Evolutionary conservation across 768 basidiomycete genomes (phyloP), one percentile per base, ranked within the genome.

Genomic region (Lactarius sanguifluus): DNA sequence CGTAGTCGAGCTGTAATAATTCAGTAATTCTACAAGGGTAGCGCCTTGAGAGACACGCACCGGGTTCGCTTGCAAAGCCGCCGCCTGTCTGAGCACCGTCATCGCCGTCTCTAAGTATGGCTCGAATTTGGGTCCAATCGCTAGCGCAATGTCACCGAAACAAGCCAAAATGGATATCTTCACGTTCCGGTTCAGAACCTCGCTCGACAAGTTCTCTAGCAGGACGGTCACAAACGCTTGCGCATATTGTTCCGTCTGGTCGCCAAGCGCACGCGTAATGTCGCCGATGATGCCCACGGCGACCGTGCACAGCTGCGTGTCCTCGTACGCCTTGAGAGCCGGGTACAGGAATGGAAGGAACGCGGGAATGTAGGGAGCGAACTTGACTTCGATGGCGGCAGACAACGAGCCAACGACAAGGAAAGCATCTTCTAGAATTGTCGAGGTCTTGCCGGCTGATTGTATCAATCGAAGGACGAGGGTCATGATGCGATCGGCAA

Each of bases 211-310:
- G 72, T 96, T 94, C 76, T 95, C 92, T 25, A 98, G 81, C 38
- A 99, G 81, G 18, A 92, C 92, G 13, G 86, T 89, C 92, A 99
- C 97, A 81, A 99, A 96, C 3, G 87, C 82, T 65, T 85, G 82
- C 45, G 94, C 88, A 76, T 95, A 98, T 71, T 90, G 88, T 1
- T 85, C 84, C 64, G 89, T 89, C 73, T 87, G 85, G 64, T 94
- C 91, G 55, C 93, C 91, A 23, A 98, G 84, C 1, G 95, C 96
- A 62, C 96, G 91, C n/a, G 94, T 93, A 62, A 98, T 87, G 72
- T 99, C 97, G 9, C 95, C 94, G 63, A 98, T 92, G 70, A 97
- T 87, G 70, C 96, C 96, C 57, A 98, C 92, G 18, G 95, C 94
- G 62, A 98, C 94, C 8, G 89, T 95, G 80, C 94, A 97, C 28